These are phyloP conservation scores for Anthoceros angustus DNA, from an alignment of 225 moss, liverwort and hornwort genomes.

Conservation along the genomic window DNA sequence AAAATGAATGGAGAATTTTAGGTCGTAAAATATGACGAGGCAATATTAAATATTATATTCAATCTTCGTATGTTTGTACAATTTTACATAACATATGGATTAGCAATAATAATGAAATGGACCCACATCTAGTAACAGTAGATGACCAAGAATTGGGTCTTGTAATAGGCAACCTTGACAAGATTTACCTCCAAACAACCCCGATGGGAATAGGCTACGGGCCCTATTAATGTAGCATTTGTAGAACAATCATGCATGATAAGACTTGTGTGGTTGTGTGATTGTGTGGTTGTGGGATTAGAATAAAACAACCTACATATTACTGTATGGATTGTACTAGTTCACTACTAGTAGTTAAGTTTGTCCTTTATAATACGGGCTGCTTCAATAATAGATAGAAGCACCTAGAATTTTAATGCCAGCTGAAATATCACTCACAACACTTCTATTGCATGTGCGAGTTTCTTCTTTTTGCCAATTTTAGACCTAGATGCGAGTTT, in stretches of 20 bases:
- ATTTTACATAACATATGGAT: background rate
- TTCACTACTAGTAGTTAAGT: too few relatives aligned
- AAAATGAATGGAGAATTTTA: constrained; percentile 19
- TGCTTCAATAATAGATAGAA: too few relatives aligned
- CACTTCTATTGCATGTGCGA: too few relatives aligned
- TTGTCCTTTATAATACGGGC: too few relatives aligned
- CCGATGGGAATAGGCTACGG: background rate
- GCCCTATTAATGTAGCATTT: background rate
- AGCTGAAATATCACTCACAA: too few relatives aligned
- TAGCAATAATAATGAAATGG: background rate
- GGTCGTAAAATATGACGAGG: background rate
- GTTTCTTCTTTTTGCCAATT: too few relatives aligned
- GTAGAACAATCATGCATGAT: background rate
- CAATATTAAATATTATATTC: background rate
- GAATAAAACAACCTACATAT: too few relatives aligned
- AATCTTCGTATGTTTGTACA: background rate
- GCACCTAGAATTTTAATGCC: too few relatives aligned
- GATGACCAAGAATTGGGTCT: background rate
- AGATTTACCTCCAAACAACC: background rate
- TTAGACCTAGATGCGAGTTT: too few relatives aligned
- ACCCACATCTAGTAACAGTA: background rate
- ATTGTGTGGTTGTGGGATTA: background rate
- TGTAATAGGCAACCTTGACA: background rate
- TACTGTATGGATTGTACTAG: too few relatives aligned
- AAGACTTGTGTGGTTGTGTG: background rate